Percentiles rank a stretch among this genome's conserved stretches.
Evolutionary conservation across 2,329 filamentous ascomycete species (phyloP).

Genomic region (Fusarium tanahbumbuense): DNA sequence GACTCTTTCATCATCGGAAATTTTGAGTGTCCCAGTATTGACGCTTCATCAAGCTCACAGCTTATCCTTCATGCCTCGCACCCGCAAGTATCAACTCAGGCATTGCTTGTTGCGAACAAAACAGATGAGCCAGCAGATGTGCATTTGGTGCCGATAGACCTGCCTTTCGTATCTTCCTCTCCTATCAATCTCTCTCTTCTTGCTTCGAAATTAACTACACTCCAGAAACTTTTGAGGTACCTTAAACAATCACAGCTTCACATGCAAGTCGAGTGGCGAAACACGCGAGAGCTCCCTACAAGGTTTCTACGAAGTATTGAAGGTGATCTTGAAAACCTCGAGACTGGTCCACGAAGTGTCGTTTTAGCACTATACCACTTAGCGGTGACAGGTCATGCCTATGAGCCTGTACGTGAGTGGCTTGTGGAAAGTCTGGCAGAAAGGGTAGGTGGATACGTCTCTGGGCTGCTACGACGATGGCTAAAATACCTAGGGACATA

Average conservation of each 20-base stretch:
- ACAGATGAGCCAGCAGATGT: constrained; percentile 49
- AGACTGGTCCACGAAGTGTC: constrained; percentile 69
- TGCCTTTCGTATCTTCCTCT: constrained; percentile 83
- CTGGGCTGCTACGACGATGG: constrained; percentile 28
- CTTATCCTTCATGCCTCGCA: constrained; percentile 76
- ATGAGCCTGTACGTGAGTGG: constrained; percentile 84
- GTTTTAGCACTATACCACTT: constrained; percentile 85
- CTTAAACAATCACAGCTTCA: constrained; percentile 82
- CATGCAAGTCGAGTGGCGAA: constrained; percentile 85
- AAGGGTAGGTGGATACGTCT: constrained; percentile 64
- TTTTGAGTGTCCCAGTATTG: constrained; percentile 63
- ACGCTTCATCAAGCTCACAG: constrained; percentile 43
- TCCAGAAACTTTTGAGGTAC: constrained; percentile 89
- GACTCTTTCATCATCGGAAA: constrained; percentile 84
- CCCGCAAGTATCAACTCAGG: constrained; percentile 79
- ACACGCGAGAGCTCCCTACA: constrained; percentile 80
- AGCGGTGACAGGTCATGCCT: constrained; percentile 84
- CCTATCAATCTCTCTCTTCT: constrained; percentile 86
- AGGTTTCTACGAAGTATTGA: constrained; percentile 83
- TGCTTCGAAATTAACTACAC: constrained; percentile 85
- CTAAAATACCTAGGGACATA: constrained; percentile 74
- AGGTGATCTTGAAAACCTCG: constrained; percentile 74
- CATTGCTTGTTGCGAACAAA: constrained; percentile 68
- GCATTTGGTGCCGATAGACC: constrained; percentile 78
- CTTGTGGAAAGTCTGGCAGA: constrained; percentile 85